Base-by-base conservation (phyloP, 192 early-diverging fungal genomes). In the Linnemannia elongata region DNA sequence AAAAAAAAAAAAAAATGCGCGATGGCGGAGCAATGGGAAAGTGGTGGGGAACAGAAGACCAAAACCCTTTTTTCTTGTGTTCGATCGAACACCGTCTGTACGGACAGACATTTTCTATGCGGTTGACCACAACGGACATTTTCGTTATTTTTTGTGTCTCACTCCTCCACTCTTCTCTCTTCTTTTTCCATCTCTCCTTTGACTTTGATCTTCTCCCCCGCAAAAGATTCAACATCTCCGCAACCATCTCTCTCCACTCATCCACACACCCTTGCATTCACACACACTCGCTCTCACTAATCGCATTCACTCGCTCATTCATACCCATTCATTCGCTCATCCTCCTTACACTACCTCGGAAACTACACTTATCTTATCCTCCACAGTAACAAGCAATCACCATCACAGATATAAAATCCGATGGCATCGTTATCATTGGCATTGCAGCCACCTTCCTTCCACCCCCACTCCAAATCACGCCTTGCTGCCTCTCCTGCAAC, bases 341-440 rank as follows among this genome's bases (percentile, higher is more conserved):
- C 27, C n/a, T 8, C 60, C 10, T 9, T 8, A 27, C 55, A 3
- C 60, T 33, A 13, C 12, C 60, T 30, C 2, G 1, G 24, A 60
- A n/a, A 30, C 10, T 30, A 33, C 30, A 66, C 60, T 33, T 66
- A 66, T 66, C 60, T 66, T 66, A 33, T 66, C 30, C 60, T 33
- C 13, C n/a, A 30, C 30, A 10, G 6, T 5, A 55, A 39, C 38
- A 39, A 39, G 3, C 38, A 39, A 39, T 39, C 38, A 39, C 24
- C 54, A 55, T 20, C 13, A 57, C 6, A 15, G 8, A 27, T 18
- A 27, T 57, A 66, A 33, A 66, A 33, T 33, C 60, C n/a, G 27
- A 66, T 66, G 60, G 60, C 60, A 15, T 66, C 60, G 60, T 66
- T 66, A 66, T 66, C 60, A 66, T 66, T 66, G 60, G 60, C 60